Conservation (phyloP, 495 filamentous ascomycete genomes). For the Emericellopsis terricola region DNA sequence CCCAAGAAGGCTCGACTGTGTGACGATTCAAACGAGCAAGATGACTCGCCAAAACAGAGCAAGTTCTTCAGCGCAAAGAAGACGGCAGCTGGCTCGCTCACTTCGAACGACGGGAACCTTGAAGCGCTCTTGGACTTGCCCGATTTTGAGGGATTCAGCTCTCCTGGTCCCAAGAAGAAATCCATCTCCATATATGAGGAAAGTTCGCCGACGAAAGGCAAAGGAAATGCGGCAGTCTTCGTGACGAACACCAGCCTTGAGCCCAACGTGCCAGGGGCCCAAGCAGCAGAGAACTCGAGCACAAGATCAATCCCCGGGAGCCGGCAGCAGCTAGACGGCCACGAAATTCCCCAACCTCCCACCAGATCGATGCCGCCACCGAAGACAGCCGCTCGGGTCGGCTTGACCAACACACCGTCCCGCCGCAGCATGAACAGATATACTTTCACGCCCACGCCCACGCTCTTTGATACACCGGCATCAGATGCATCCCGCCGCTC, state of each 20-base stretch:
- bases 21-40: conserved; percentile 12
- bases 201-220: conserved; percentile 1
- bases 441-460: conserved; percentile 5
- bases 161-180: conserved; percentile 1
- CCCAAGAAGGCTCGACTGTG: conserved; percentile 32
- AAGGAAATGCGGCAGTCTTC: too few species aligned
- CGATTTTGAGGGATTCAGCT: conserved; percentile 12
- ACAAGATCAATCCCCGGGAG: background rate
- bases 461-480: conserved; percentile 19
- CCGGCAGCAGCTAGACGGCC: too few species aligned
- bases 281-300: background rate
- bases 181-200: conserved; percentile 12
- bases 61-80: conserved; percentile 21
- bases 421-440: conserved; percentile 7
- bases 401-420: conserved; percentile 7
- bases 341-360: too few species aligned
- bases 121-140: conserved; percentile 24
- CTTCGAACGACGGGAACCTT: conserved; percentile 29
- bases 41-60: conserved; percentile 12
- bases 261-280: too few species aligned
- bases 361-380: background rate
- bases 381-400: background rate
- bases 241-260: too few species aligned
- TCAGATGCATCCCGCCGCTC: conserved; percentile 17
- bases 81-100: conserved; percentile 8